Evolutionary conservation across 2,329 filamentous ascomycete genomes (phyloP).

Genomic region (Penicillium sp.): DNA sequence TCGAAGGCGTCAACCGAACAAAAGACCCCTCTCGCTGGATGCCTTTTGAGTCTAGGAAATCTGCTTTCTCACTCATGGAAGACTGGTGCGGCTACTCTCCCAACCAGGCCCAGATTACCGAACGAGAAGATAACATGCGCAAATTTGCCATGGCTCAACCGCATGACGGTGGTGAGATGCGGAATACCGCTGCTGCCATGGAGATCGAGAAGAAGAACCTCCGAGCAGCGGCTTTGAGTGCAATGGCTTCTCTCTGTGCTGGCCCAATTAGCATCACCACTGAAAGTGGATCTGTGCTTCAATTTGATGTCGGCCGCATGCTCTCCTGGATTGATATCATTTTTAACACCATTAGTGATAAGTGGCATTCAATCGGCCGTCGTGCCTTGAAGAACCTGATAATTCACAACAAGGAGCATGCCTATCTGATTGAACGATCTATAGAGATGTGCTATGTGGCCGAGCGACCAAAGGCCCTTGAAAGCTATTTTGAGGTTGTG

Average conservation of each 20-base stretch:
- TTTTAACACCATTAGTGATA: slow-evolving; percentile 87
- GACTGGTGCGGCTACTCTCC: slow-evolving; percentile 98
- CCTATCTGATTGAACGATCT: slow-evolving; percentile 82
- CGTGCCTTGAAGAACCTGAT: slow-evolving; percentile 88
- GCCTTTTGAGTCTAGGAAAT: slow-evolving; percentile 94
- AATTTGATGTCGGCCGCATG: slow-evolving; percentile 91
- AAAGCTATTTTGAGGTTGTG: slow-evolving; percentile 94
- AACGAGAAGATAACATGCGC: slow-evolving; percentile 82
- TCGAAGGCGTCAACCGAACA: slow-evolving; percentile 84
- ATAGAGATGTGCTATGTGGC: slow-evolving; percentile 88
- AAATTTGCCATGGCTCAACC: slow-evolving; percentile 81
- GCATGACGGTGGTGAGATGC: slow-evolving; percentile 68
- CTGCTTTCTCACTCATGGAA: slow-evolving; percentile 94
- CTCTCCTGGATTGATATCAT: slow-evolving; percentile 94
- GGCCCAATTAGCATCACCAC: slow-evolving; percentile 82
- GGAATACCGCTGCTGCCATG: slow-evolving; percentile 81
- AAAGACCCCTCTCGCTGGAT: slow-evolving; percentile 90
- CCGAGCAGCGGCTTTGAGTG: slow-evolving; percentile 83
- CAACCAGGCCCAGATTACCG: slow-evolving; percentile 78
- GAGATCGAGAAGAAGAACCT: slow-evolving; percentile 96
- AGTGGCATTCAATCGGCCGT: slow-evolving; percentile 85
- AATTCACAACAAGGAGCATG: slow-evolving; percentile 82
- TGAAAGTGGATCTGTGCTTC: slow-evolving; percentile 80
- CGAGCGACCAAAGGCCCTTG: slow-evolving; percentile 76
- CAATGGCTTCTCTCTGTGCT: slow-evolving; percentile 90